phyloP scores from a whole-genome alignment of 768 basidiomycete species.

The Trichaptum fuscoviolaceum region DNA sequence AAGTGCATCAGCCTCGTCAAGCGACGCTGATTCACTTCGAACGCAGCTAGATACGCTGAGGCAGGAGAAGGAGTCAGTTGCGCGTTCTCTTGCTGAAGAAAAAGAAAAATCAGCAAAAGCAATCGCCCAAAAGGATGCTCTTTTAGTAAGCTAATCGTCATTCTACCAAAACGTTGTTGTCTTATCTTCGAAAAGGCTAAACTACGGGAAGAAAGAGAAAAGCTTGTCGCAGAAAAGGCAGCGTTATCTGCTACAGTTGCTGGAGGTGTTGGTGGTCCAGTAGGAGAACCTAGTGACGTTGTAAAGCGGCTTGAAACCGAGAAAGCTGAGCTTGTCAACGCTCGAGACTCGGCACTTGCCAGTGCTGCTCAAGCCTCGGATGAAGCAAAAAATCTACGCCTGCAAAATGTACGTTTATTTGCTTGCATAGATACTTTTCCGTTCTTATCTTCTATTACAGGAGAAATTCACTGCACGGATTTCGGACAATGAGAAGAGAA shows the following conservation, averaged over 20 bases:
- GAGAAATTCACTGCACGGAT: conserved; percentile 59
- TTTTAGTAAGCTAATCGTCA: conserved; percentile 11
- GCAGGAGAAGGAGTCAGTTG: conserved; percentile 33
- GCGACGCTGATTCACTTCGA: neutral
- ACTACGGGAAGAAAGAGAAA: conserved; percentile 56
- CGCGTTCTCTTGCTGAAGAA: conserved; percentile 34
- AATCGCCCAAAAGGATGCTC: conserved; percentile 6
- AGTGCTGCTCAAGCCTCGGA: conserved; percentile 38
- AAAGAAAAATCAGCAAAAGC: conserved; percentile 22
- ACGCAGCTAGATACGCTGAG: conserved; percentile 27
- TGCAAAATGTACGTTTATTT: neutral
- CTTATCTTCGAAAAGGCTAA: conserved; percentile 34
- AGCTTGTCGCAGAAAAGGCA: conserved; percentile 55
- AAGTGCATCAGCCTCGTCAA: conserved; percentile 24
- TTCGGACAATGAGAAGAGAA: conserved; percentile 45
- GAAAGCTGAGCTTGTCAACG: conserved; percentile 50
- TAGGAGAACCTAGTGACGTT: conserved; percentile 25
- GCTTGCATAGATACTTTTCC: neutral
- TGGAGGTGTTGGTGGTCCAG: conserved; percentile 17
- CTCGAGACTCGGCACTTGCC: conserved; percentile 54
- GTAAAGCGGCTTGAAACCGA: conserved; percentile 51
- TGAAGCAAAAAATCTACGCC: conserved; percentile 36
- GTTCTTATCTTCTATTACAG: conserved; percentile 38
- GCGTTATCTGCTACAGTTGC: conserved; percentile 30
- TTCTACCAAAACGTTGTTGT: conserved; percentile 9